Evolutionary conservation across 2,329 filamentous ascomycete species (phyloP), one percentile per base, ranked within the genome.

Genomic region (Sporothrix inflata): DNA sequence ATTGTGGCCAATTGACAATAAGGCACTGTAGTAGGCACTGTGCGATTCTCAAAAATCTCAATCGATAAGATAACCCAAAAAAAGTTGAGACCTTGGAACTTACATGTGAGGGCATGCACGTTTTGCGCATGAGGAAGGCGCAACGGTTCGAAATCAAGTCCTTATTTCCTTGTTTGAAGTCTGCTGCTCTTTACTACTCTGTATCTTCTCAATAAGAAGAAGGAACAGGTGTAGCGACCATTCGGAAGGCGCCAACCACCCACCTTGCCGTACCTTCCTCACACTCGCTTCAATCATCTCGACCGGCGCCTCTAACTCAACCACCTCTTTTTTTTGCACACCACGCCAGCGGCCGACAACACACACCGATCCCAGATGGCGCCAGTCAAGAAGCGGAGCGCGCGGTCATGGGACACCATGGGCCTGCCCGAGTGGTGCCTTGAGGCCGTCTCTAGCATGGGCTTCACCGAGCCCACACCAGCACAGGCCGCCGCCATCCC

Each of bases 401-500:
- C 83, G 69, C 80, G 88, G 75, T 85, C 84, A 38, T 95, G 92
- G 89, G 88, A 91, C 77, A 88, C 87, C 16, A 84, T 94, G 70
- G 91, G 88, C 1, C 91, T 92, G 19, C 83, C 90, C 6, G 86
- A 91, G 88, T 98, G 94, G 94, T 89, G 96, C 72, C 84, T 96
- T 70, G 93, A 97, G 76, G 94, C 94, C 73, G 90, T 97, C 66
- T 86, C 90, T 67, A 89, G 90, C 75, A 95, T 96, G 91, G 93
- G 94, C 74, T 97, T 97, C 81, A 84, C 45, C 19, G 74, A 77
- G 45, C 86, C 75, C 91, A 92, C 80, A 94, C 95, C 95, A 0
- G 94, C 98, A n/a, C 95, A 98, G 83, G 93, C 94, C 60, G 95
- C 94, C 73, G 92, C 93, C 4, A 92, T 98, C 76, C 94, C 94